Percentiles rank a stretch among this genome's conserved stretches.
These are phyloP conservation scores for Phaffia rhodozyma DNA, from an alignment of 1,284 basidiomycete genomes.

Conservation along the genomic window DNA sequence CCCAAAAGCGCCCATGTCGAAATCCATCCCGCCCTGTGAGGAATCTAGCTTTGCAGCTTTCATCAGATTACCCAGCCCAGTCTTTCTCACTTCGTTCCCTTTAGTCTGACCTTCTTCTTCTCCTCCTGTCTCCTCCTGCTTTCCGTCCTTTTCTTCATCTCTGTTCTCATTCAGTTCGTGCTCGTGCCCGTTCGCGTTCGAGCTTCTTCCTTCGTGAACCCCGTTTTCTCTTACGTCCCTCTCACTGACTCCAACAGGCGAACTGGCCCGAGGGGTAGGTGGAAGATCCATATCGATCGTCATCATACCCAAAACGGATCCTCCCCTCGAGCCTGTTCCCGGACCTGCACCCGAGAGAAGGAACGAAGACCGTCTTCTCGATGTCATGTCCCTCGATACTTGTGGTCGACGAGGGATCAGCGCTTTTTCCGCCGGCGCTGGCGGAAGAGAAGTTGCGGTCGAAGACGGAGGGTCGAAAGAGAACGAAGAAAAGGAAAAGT, in stretches of 20 bases:
- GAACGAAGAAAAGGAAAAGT: not conserved
- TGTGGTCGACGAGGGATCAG: slow-evolving; percentile 17
- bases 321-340: slow-evolving; percentile 21
- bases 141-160: not conserved
- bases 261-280: slow-evolving; percentile 37
- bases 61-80: slow-evolving; percentile 65
- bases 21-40: slow-evolving; percentile 35
- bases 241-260: not conserved
- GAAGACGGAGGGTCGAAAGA: not conserved
- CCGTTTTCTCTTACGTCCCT: slow-evolving; percentile 7
- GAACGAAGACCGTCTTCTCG: slow-evolving; percentile 42
- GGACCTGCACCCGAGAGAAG: slow-evolving; percentile 39
- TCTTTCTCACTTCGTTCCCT: slow-evolving; percentile 50
- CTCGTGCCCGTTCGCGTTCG: not conserved
- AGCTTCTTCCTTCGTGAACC: slow-evolving; percentile 10
- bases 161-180: not conserved
- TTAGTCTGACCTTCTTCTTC: slow-evolving; percentile 40
- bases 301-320: slow-evolving; percentile 55
- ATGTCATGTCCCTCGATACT: slow-evolving; percentile 30
- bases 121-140: slow-evolving; percentile 1
- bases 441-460: slow-evolving; percentile 15
- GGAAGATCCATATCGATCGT: slow-evolving; percentile 76
- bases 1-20: slow-evolving; percentile 33
- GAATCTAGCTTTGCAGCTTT: slow-evolving; percentile 33
- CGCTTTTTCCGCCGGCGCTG: slow-evolving; percentile 16